These are phyloP conservation scores for Turnera subulata DNA, from an alignment of 345 rosid species.

Conservation along the genomic window DNA sequence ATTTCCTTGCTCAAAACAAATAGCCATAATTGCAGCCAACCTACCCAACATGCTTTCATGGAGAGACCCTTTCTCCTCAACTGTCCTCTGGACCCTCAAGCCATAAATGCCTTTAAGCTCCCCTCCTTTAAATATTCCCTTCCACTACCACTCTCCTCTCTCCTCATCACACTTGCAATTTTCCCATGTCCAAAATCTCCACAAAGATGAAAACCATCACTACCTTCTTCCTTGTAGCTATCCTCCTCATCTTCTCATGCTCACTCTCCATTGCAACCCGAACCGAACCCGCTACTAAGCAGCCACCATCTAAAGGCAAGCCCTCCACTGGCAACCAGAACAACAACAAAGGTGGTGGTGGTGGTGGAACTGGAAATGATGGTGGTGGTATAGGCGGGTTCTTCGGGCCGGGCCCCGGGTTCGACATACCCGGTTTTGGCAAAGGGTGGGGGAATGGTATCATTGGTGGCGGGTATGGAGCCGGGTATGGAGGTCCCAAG, in stretches of 20 bases:
- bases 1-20: background rate
- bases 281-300: constrained; percentile 28
- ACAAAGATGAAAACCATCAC: constrained; percentile 31
- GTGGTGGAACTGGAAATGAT: constrained; percentile 4
- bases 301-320: constrained; percentile 11
- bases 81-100: constrained; percentile 44
- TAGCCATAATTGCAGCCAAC: constrained; percentile 34
- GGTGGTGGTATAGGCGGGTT: constrained; percentile 49
- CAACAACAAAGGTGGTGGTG: constrained; percentile 22
- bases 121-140: constrained; percentile 3
- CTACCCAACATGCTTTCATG: constrained; percentile 19
- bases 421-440: constrained; percentile 52
- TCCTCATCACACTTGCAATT: no score
- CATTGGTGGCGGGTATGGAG: constrained; percentile 63
- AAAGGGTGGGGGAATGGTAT: constrained; percentile 42
- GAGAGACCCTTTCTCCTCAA: constrained; percentile 24
- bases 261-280: constrained; percentile 35
- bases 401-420: constrained; percentile 48
- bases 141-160: background rate
- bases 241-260: constrained; percentile 34
- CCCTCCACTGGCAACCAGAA: constrained; percentile 7
- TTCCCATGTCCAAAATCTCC: background rate
- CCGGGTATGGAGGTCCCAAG: constrained; percentile 57
- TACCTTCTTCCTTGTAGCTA: constrained; percentile 20
- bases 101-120: constrained; percentile 10